Percentiles rank a stretch among this genome's conserved stretches.
Conservation (phyloP, 768 basidiomycete species). For the Tephrocybe sp. region DNA sequence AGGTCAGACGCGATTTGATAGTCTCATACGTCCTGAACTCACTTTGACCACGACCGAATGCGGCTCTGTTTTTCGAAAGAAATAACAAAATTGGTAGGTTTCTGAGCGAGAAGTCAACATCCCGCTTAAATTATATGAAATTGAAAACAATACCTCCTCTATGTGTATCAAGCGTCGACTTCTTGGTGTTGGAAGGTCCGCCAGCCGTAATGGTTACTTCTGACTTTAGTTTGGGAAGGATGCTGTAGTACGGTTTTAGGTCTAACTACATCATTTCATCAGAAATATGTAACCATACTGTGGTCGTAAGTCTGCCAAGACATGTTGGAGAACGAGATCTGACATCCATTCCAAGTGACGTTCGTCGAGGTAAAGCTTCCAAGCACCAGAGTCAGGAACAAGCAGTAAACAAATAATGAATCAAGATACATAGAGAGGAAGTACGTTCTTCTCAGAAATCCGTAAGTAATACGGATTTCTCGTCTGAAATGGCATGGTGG, state of each 20-base stretch:
- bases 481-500: conserved; percentile 58
- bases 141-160: conserved; percentile 63
- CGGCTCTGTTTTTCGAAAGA: conserved; percentile 77
- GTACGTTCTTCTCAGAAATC: conserved; percentile 64
- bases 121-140: conserved; percentile 4
- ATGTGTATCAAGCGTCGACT: conserved; percentile 76
- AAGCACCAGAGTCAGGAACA: not conserved
- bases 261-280: not conserved
- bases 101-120: conserved; percentile 40
- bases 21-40: conserved; percentile 4
- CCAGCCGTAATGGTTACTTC: conserved; percentile 49
- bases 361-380: conserved; percentile 70
- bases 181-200: conserved; percentile 43
- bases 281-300: conserved; percentile 34
- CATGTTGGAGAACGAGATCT: conserved; percentile 73
- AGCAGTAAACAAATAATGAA: conserved; percentile 25
- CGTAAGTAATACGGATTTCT: conserved; percentile 84
- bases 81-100: conserved; percentile 89
- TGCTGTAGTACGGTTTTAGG: conserved; percentile 41
- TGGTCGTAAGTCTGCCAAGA: conserved; percentile 76
- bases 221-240: conserved; percentile 61
- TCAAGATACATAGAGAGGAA: conserved; percentile 66
- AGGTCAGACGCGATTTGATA: not conserved
- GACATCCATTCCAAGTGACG: conserved; percentile 91
- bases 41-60: conserved; percentile 86